Evolutionary conservation across 2,329 filamentous ascomycete species (phyloP), one percentile per base, ranked within the genome.

Genomic region (Stachybotrys chlorohalonatus): DNA sequence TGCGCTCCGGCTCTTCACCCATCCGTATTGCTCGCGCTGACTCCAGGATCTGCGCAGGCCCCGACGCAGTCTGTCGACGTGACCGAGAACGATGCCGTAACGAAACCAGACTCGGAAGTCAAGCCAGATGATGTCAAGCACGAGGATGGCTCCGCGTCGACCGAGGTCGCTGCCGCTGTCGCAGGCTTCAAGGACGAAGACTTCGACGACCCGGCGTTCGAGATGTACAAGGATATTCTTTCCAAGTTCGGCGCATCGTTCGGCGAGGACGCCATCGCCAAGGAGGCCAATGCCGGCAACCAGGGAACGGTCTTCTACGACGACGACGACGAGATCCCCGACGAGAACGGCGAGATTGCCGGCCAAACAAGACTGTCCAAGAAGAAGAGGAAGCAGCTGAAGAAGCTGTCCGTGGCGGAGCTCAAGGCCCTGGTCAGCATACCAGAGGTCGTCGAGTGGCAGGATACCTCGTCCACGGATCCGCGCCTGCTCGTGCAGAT

Each of bases 361-460:
- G 75, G 75, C 3, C 80, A 81, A 62, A 78, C 83, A 8, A 93
- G 89, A 63, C 70, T 97, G 31, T 96, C 92, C 32, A 97, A 96
- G 74, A 96, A 96, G 78, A 93, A 95, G 73, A 83, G 88, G 62
- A 99, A 97, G 75, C 84, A 88, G 73, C 79, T 91, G 67, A 95
- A 88, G 74, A 96, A 95, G 71, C 78, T 97, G 36, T 95, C 93
- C 7, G 90, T 99, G 56, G 94, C 94, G 51, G 91, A 97, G 72
- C 81, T 99, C 59, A 99, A 99, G 73, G 90, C 93, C 6, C 75
- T 96, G 54, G 94, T 96, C 57, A 82, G 80, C 63, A 93, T 92
- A 62, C 94, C 94, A 2, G 94, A 99, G 70, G 84, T 96, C 9
- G 93, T 99, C 6, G 94, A 99, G 66, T 97, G 94, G 94, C 94